These are phyloP conservation scores for Botrytis galanthina DNA, from an alignment of 2,329 filamentous ascomycete genomes.

Conservation along the genomic window DNA sequence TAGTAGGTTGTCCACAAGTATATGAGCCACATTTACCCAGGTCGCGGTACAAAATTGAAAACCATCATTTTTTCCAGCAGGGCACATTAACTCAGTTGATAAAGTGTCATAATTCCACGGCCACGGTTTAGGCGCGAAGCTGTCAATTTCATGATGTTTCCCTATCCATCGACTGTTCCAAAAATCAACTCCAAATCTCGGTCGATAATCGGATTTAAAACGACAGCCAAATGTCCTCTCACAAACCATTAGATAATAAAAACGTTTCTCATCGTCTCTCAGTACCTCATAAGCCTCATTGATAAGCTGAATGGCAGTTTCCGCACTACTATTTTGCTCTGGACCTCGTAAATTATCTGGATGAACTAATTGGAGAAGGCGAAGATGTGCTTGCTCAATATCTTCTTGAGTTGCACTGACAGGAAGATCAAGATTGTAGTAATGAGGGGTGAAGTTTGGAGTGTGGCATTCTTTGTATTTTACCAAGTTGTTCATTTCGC, in stretches of 20 bases:
- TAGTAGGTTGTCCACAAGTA: constrained; percentile 6
- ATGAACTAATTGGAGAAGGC: not conserved
- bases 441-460: not conserved
- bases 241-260: not conserved
- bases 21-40: constrained; percentile 17
- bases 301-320: not conserved
- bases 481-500: not conserved
- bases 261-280: not conserved
- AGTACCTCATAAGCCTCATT: not conserved
- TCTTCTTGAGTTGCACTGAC: not conserved
- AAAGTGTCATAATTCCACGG: constrained; percentile 4
- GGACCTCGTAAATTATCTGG: constrained; percentile 2
- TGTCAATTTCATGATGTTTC: not conserved
- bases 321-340: not conserved
- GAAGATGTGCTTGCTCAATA: not conserved
- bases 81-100: not conserved
- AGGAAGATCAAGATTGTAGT: constrained; percentile 17
- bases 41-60: constrained; percentile 2
- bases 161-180: not conserved
- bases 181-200: not conserved
- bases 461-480: not conserved
- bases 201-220: not conserved
- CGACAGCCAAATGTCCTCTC: not conserved
- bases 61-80: no score
- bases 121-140: not conserved